phyloP scores from a whole-genome alignment of 768 basidiomycete genomes.

The Exidia glandulosa region DNA sequence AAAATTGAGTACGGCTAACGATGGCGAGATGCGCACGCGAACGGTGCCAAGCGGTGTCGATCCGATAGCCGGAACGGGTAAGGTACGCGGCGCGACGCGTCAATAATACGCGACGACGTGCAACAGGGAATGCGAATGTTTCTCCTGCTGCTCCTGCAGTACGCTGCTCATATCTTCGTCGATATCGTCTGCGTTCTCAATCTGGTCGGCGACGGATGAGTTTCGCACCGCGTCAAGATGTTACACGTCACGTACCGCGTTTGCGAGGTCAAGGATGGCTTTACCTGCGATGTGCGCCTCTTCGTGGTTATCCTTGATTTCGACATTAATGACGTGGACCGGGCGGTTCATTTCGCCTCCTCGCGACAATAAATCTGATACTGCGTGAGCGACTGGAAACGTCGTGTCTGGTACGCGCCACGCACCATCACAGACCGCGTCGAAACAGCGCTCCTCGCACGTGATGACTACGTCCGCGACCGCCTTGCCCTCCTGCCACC shows the following conservation, averaged over 20 bases:
- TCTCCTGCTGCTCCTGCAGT: constrained; percentile 73
- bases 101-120: constrained; percentile 91
- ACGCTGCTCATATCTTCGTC: constrained; percentile 88
- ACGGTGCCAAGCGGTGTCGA: background rate
- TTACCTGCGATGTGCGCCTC: constrained; percentile 93
- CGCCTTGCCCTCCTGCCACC: constrained; percentile 87
- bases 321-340: constrained; percentile 93
- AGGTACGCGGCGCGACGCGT: constrained; percentile 5
- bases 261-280: constrained; percentile 85
- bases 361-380: constrained; percentile 66
- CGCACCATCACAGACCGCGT: constrained; percentile 95
- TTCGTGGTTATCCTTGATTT: constrained; percentile 99
- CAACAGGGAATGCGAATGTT: constrained; percentile 83
- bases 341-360: constrained; percentile 90
- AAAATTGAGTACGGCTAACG: no score
- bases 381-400: background rate
- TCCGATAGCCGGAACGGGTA: background rate
- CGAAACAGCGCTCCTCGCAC: constrained; percentile 97
- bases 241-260: constrained; percentile 51
- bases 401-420: background rate
- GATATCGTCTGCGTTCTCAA: constrained; percentile 75
- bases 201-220: constrained; percentile 32
- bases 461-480: constrained; percentile 97
- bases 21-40: background rate
- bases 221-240: background rate